phyloP scores from a whole-genome alignment of 176 grass and related monocot species.

The Hordeum marinum region DNA sequence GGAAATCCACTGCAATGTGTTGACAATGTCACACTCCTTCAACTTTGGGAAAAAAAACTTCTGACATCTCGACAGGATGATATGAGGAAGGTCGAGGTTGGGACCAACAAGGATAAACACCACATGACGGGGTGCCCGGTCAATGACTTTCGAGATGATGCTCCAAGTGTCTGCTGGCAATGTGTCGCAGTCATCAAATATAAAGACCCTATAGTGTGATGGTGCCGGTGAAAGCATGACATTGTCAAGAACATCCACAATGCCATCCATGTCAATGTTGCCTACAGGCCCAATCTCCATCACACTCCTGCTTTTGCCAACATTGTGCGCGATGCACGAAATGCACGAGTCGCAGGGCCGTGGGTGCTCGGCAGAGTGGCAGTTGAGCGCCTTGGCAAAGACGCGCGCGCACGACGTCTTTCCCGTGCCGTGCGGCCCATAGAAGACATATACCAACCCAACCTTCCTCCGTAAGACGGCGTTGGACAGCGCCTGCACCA shows the following conservation, averaged over 20 bases:
- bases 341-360: conserved; percentile 69
- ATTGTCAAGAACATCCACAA: conserved; percentile 58
- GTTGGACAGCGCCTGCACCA: conserved; percentile 85
- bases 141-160: conserved; percentile 65
- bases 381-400: conserved; percentile 86
- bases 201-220: conserved; percentile 72
- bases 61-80: conserved; percentile 79
- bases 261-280: conserved; percentile 61
- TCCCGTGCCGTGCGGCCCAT: conserved; percentile 81
- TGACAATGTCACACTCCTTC: conserved; percentile 76
- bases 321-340: conserved; percentile 72
- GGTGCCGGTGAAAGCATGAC: conserved; percentile 46
- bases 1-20: conserved; percentile 63
- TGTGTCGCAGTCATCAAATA: conserved; percentile 80
- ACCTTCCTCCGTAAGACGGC: conserved; percentile 64
- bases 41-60: conserved; percentile 95
- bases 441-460: conserved; percentile 67
- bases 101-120: conserved; percentile 79
- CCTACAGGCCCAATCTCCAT: conserved; percentile 83
- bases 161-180: conserved; percentile 69
- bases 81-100: conserved; percentile 83
- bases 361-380: conserved; percentile 46
- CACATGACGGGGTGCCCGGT: conserved; percentile 53
- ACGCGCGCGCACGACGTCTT: conserved; percentile 80
- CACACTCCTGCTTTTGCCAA: conserved; percentile 61